A percentile compares a stretch with the other conserved stretches of the same genome.
phyloP scores from a whole-genome alignment of 352 stramenopile genomes.

The Phytophthora citrophthora region DNA sequence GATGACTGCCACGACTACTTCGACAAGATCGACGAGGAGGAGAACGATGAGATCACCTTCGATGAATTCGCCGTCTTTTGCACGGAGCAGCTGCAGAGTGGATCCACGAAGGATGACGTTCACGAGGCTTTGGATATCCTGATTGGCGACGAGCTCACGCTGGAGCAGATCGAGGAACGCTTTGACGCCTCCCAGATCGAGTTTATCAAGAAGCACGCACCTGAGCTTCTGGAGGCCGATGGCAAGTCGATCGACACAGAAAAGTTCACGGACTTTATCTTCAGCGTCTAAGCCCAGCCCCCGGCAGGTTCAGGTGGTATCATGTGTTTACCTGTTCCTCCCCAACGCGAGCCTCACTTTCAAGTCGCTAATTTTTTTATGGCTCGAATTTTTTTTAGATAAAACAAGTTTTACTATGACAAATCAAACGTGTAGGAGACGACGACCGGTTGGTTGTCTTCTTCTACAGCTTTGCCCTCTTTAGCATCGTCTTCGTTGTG shows the following conservation, averaged over 20 bases:
- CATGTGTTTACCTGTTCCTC: slow-evolving; percentile 20
- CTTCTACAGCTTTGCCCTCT: slow-evolving; percentile 28
- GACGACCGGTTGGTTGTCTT: slow-evolving; percentile 54
- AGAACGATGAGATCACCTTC: slow-evolving; percentile 88
- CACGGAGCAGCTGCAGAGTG: slow-evolving; percentile 88
- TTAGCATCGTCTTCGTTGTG: slow-evolving; percentile 39
- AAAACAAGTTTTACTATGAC: slow-evolving; percentile 46
- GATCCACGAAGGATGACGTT: slow-evolving; percentile 85
- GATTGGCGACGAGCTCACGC: slow-evolving; percentile 69
- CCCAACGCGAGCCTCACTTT: slow-evolving; percentile 25
- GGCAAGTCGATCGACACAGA: slow-evolving; percentile 70
- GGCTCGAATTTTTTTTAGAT: slow-evolving; percentile 44
- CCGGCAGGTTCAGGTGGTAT: slow-evolving; percentile 24
- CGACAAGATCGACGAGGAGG: slow-evolving; percentile 84
- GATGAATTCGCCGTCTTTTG: slow-evolving; percentile 89
- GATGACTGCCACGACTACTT: slow-evolving; percentile 91
- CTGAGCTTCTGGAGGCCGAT: slow-evolving; percentile 55
- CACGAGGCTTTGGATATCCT: slow-evolving; percentile 84
- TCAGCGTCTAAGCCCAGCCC: slow-evolving; percentile 63
- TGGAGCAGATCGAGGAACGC: slow-evolving; percentile 82
- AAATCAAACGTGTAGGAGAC: slow-evolving; percentile 81
- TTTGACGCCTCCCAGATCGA: slow-evolving; percentile 79
- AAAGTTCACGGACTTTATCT: slow-evolving; percentile 84
- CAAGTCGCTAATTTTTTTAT: slow-evolving; percentile 39
- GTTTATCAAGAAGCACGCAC: slow-evolving; percentile 82